These are phyloP conservation scores for Lupinus albus DNA, from an alignment of 306 rosid species.

Conservation along the genomic window DNA sequence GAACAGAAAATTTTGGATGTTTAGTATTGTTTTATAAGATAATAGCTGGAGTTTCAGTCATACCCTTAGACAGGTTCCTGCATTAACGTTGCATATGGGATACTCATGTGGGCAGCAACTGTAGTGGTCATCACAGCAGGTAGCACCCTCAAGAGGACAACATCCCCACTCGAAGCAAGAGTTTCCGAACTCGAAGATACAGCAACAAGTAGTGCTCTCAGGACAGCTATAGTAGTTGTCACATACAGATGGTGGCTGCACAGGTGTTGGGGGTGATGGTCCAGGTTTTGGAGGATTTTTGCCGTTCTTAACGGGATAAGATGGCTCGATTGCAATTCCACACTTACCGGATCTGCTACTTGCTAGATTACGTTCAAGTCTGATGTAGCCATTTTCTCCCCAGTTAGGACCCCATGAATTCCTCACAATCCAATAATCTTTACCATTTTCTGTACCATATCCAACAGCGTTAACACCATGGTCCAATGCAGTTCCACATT, in stretches of 20 bases:
- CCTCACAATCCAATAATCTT: conserved; percentile 85
- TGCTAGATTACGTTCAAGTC: conserved; percentile 71
- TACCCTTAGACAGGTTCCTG: conserved; percentile 74
- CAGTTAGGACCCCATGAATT: conserved; percentile 89
- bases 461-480: conserved; percentile 93
- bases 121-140: conserved; percentile 87
- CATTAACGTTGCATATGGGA: conserved; percentile 63
- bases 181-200: conserved; percentile 52
- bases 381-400: conserved; percentile 86
- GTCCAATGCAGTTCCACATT: conserved; percentile 79
- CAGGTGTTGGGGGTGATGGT: conserved; percentile 94
- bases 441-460: conserved; percentile 69
- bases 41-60: background rate
- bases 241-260: conserved; percentile 78
- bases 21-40: background rate
- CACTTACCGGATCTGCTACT: conserved; percentile 62
- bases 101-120: conserved; percentile 90
- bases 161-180: conserved; percentile 85
- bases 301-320: conserved; percentile 79
- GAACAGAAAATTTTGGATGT: too few relatives aligned
- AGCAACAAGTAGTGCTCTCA: conserved; percentile 75
- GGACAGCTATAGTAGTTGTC: conserved; percentile 69
- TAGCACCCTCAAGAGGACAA: conserved; percentile 89
- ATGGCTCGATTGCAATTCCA: conserved; percentile 89
- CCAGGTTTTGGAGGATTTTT: conserved; percentile 89